These are phyloP conservation scores for Ogataea nakhonphanomensis DNA, from an alignment of 805 yeast species.

Conservation along the genomic window DNA sequence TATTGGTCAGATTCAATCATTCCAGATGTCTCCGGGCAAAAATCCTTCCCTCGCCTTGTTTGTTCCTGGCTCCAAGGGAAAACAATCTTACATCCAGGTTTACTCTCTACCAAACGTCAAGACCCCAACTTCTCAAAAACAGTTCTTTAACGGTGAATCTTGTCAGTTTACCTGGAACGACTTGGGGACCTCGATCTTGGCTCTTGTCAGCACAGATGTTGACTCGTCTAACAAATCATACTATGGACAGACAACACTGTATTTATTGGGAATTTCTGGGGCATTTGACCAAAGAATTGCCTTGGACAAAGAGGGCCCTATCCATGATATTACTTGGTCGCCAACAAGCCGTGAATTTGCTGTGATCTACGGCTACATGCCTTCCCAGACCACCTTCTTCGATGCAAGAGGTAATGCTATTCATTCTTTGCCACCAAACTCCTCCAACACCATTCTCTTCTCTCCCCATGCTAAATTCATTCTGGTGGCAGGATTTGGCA, in stretches of 20 bases:
- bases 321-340: slow-evolving; percentile 96
- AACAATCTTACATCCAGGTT: slow-evolving; percentile 84
- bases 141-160: slow-evolving; percentile 92
- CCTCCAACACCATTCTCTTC: slow-evolving; percentile 85
- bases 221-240: slow-evolving; percentile 91
- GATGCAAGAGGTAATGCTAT: slow-evolving; percentile 90
- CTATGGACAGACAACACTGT: slow-evolving; percentile 94
- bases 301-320: slow-evolving; percentile 91
- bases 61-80: slow-evolving; percentile 80
- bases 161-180: slow-evolving; percentile 92
- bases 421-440: slow-evolving; percentile 77
- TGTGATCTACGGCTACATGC: slow-evolving; percentile 97
- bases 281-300: slow-evolving; percentile 85
- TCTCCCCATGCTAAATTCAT: slow-evolving; percentile 93
- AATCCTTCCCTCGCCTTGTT: slow-evolving; percentile 90
- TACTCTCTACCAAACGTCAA: slow-evolving; percentile 73
- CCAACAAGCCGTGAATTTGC: slow-evolving; percentile 96
- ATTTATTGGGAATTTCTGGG: slow-evolving; percentile 87
- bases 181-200: slow-evolving; percentile 89
- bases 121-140: slow-evolving; percentile 79
- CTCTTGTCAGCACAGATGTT: slow-evolving; percentile 92
- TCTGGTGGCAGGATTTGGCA: slow-evolving; percentile 96
- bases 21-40: slow-evolving; percentile 79
- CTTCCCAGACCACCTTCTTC: slow-evolving; percentile 90
- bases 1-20: slow-evolving; percentile 43